phyloP scores from a whole-genome alignment of 129 eudicot species.

The Flaveria ramosissima region DNA sequence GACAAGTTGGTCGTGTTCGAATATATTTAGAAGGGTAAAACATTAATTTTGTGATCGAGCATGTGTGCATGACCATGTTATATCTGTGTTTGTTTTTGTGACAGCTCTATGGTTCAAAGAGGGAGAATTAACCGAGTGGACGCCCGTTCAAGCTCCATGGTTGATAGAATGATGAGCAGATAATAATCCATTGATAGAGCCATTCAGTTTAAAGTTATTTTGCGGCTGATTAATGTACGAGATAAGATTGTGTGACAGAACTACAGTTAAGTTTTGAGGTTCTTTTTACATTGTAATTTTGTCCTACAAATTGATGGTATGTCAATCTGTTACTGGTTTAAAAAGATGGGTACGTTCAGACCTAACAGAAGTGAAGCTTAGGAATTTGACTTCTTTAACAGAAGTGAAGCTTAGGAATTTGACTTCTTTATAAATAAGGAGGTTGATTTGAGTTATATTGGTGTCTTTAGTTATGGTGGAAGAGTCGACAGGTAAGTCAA shows the following conservation, averaged over 20 bases:
- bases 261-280: not conserved
- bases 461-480: no score
- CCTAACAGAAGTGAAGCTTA: not conserved
- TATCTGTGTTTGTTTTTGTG: conserved; percentile 14
- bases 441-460: not conserved
- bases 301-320: not conserved
- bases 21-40: not conserved
- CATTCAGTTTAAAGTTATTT: conserved; percentile 10
- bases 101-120: conserved; percentile 96
- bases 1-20: not conserved
- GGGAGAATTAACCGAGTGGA: conserved; percentile 85
- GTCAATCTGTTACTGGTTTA: not conserved
- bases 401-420: not conserved
- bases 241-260: conserved; percentile 1
- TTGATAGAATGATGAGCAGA: conserved; percentile 55
- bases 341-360: not conserved
- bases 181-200: conserved; percentile 21
- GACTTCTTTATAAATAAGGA: not conserved
- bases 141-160: conserved; percentile 81
- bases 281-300: conserved; percentile 21
- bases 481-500: no score
- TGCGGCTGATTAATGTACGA: conserved; percentile 35
- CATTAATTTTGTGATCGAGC: not conserved
- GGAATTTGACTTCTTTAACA: not conserved
- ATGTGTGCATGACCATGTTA: not conserved